Percentiles rank a stretch among this genome's conserved stretches.
Conservation (phyloP, 257 asterid genomes). For the Scutellaria galericulata region DNA sequence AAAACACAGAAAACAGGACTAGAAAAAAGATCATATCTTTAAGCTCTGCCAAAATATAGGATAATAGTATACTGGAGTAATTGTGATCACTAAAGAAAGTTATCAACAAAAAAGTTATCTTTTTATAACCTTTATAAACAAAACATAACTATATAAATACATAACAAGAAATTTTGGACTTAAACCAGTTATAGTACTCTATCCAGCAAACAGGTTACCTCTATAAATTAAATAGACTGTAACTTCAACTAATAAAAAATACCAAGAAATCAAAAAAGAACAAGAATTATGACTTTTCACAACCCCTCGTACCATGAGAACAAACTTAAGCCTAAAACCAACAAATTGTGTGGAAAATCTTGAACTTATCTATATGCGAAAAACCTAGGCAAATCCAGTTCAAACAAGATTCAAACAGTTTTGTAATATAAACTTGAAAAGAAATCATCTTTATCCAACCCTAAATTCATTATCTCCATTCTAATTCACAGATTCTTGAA, state of each 20-base stretch:
- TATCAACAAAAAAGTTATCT: neutral
- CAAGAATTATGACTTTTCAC: conserved; percentile 4
- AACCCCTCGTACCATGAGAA: conserved; percentile 21
- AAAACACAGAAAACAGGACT: neutral
- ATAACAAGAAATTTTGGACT: conserved; percentile 11
- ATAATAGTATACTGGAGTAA: conserved; percentile 5
- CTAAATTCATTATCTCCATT: neutral
- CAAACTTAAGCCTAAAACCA: conserved; percentile 27
- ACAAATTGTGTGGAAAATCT: conserved; percentile 12
- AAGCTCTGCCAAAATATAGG: conserved; percentile 1
- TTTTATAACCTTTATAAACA: conserved; percentile 20
- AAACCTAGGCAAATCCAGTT: conserved; percentile 13
- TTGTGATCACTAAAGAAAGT: neutral
- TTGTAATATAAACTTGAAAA: neutral
- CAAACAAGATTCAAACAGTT: conserved; percentile 27
- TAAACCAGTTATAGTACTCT: conserved; percentile 6
- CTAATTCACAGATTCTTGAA: neutral
- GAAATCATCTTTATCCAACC: neutral
- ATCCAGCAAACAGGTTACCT: conserved; percentile 1
- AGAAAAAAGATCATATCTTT: conserved; percentile 21
- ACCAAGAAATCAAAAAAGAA: neutral
- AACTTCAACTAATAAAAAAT: neutral
- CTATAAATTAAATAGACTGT: neutral
- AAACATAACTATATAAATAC: conserved; percentile 19
- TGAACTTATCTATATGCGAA: conserved; percentile 25